Evolutionary conservation across 139 green algal genomes (phyloP), one percentile per base, ranked within the genome.

Genomic region (Coelastrella sp.): DNA sequence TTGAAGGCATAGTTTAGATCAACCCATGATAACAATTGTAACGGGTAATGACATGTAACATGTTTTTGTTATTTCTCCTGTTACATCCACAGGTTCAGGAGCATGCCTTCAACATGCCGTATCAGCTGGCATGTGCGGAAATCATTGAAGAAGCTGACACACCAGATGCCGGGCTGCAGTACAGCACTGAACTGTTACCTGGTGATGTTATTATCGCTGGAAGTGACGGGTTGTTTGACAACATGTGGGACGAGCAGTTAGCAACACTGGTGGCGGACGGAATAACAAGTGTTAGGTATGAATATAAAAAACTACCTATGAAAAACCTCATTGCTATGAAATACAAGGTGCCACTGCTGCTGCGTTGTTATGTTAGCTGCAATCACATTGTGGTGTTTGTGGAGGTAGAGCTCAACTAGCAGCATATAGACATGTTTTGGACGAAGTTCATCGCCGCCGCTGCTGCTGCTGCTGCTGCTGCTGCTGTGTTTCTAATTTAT

Each of bases 41-140:
- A n/a, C n/a, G n/a, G n/a, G n/a, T n/a, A n/a, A n/a, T n/a, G n/a
- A n/a, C n/a, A n/a, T n/a, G n/a, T n/a, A n/a, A n/a, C n/a, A n/a
- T n/a, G n/a, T n/a, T n/a, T n/a, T n/a, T n/a, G n/a, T n/a, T 79
- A 17, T 37, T 80, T 30, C 34, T 53, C 37, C 63, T 81, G 67
- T 51, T 11, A 32, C n/a, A 48, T 4, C n/a, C 41, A 53, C 53
- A 86, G 89, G 35, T 85, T 35, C 94, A 98, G 90, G 93, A 99
- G 92, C 97, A 99, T 89, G 79, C 86, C 34, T 99, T 98, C 90
- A 99, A 99, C 90, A 98, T 96, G 89, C 97, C 97, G 2, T 98
- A 93, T 89, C 96, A 98, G 91, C 85, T 89, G 90, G 89, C 83
- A 25, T 81, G 85, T 63, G 81, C 72, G 0, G 74, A 87, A 34